These are phyloP conservation scores for Hyaloperonospora arabidopsidis DNA, from an alignment of 352 stramenopile species.

Conservation along the genomic window DNA sequence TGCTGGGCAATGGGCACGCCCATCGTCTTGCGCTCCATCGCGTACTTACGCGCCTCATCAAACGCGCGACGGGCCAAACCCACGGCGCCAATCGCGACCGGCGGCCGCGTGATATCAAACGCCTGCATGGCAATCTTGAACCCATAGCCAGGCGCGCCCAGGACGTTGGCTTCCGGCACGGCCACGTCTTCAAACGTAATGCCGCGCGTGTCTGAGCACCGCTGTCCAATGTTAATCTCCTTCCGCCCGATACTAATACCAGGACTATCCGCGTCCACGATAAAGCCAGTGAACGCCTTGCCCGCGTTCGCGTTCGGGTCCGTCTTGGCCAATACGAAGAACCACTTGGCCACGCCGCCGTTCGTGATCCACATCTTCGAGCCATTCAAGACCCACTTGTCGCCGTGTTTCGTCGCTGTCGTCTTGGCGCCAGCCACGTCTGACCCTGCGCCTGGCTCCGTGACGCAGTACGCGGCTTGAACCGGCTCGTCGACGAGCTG, in stretches of 20 bases:
- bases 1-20: slow-evolving; percentile 76
- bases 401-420: slow-evolving; percentile 87
- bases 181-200: slow-evolving; percentile 89
- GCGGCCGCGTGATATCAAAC: slow-evolving; percentile 86
- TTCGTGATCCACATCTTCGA: slow-evolving; percentile 94
- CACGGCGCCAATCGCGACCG: slow-evolving; percentile 81
- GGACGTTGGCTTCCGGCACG: slow-evolving; percentile 82
- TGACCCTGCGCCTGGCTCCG: slow-evolving; percentile 82
- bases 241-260: slow-evolving; percentile 85
- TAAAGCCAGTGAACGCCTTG: slow-evolving; percentile 85
- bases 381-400: slow-evolving; percentile 91
- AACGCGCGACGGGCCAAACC: slow-evolving; percentile 81
- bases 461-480: slow-evolving; percentile 86
- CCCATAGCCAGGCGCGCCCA: slow-evolving; percentile 79
- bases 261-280: slow-evolving; percentile 80
- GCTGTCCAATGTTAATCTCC: slow-evolving; percentile 88
- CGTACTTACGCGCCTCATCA: slow-evolving; percentile 85
- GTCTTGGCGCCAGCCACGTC: slow-evolving; percentile 88
- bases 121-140: slow-evolving; percentile 92
- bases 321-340: slow-evolving; percentile 88
- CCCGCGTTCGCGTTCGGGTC: slow-evolving; percentile 63
- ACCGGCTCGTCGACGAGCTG: slow-evolving; percentile 73
- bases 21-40: slow-evolving; percentile 84
- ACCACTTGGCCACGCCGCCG: slow-evolving; percentile 86
- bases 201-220: slow-evolving; percentile 83